A percentile compares a stretch with the other conserved stretches of the same genome.
phyloP scores from a whole-genome alignment of 75 land plant genomes.

The Chamaecyparis obtusa region DNA sequence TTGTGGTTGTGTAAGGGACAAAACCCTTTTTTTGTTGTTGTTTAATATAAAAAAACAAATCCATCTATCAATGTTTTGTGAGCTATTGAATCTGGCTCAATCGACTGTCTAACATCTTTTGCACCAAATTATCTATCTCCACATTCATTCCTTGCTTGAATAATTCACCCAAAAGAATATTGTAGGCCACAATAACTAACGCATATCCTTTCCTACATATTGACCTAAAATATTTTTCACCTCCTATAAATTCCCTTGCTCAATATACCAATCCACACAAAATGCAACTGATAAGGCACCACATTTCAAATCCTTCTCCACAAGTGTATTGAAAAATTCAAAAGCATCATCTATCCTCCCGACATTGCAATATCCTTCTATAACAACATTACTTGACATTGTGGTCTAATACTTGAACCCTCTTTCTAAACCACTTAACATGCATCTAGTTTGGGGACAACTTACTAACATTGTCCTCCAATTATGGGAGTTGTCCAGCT shows the following conservation, averaged over 20 bases:
- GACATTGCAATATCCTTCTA: slow-evolving; percentile 35
- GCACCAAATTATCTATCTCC: slow-evolving; percentile 25
- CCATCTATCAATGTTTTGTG: slow-evolving; percentile 30
- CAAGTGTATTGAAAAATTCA: slow-evolving; percentile 38
- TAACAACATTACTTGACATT: slow-evolving; percentile 33
- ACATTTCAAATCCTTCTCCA: slow-evolving; percentile 40
- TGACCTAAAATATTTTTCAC: not conserved
- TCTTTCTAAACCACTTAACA: no score
- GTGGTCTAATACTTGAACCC: no score
- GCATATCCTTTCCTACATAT: not conserved
- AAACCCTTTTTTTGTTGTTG: no score
- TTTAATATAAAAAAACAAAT: no score
- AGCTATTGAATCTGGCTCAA: slow-evolving; percentile 31
- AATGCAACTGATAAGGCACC: slow-evolving; percentile 31
- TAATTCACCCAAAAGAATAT: slow-evolving; percentile 32
- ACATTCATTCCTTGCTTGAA: slow-evolving; percentile 29
- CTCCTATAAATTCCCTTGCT: slow-evolving; percentile 9
- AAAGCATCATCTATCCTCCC: slow-evolving; percentile 23
- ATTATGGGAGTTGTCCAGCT: no score
- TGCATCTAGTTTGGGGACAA: no score
- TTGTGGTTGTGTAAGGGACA: no score
- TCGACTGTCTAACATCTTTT: slow-evolving; percentile 28
- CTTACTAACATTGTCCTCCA: no score
- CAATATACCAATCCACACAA: slow-evolving; percentile 26
- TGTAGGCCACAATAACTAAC: slow-evolving; percentile 37